Base-by-base conservation (phyloP, 2,329 filamentous ascomycete species). In the Graphilbum ipis-grandicollis region DNA sequence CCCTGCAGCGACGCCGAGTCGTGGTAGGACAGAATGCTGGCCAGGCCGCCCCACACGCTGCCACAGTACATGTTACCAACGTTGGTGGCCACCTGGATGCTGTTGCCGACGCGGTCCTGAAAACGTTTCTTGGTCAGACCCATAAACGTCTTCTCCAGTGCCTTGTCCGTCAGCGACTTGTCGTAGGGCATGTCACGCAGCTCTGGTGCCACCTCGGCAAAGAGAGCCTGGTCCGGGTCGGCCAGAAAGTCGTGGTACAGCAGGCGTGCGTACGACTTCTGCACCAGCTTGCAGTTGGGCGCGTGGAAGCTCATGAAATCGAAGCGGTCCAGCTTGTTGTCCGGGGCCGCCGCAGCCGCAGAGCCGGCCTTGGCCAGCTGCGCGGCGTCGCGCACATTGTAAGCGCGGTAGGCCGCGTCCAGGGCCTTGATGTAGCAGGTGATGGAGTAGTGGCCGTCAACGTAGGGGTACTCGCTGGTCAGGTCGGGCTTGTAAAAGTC, bases 401-500 rank as follows among this genome's bases (percentile, higher is more conserved):
- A 90, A 44, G 77, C 79, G 53, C 77, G 75, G 67, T 90, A 90
- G 58, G 80, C 78, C 39, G 72, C 71, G 53, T 88, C 81, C 19
- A 88, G 74, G 35, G 81, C 80, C 63, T 81, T 71, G 45, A 68
- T 80, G 62, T 88, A 88, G 69, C 81, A 88, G 58, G 65, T 78
- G 55, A 85, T 57, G 34, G 81, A 88, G 68, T 75, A 85, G 57
- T 86, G 80, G 42, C 81, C 81, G 50, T 88, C 81, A 40, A 88
- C 81, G 52, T 82, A 76, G 45, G 81, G 81, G 63, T 88, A 88
- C 62, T 88, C 81, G 69, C 77, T 83, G 52, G 80, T 80, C 47
- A 88, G 65, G 58, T 88, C 81, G 51, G 81, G 80, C 75, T 88
- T 88, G 74, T 84, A 88, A 58, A 88, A 88, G 58, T 88, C 81